A percentile compares a stretch with the other conserved stretches of the same genome.
These are phyloP conservation scores for Aspergillus nidulans DNA, from an alignment of 495 filamentous ascomycete species.

Conservation along the genomic window DNA sequence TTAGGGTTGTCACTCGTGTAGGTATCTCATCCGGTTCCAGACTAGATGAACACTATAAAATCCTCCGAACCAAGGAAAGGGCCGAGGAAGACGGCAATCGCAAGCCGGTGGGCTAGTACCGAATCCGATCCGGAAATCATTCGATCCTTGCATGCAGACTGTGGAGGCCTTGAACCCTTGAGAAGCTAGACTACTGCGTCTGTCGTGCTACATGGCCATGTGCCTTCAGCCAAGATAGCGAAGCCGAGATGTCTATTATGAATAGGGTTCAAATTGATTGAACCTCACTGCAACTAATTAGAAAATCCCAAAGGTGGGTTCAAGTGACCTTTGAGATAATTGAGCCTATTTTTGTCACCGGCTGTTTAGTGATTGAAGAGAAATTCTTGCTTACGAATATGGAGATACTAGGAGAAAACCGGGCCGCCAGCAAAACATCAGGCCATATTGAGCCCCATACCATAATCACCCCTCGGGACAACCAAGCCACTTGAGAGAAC, in stretches of 20 bases:
- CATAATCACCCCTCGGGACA: neutral
- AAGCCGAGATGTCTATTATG: neutral
- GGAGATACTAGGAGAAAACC: neutral
- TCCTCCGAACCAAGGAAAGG: too few relatives aligned
- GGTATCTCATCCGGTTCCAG: neutral
- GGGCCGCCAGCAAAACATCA: neutral
- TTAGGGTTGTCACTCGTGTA: neutral
- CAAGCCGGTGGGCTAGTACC: neutral
- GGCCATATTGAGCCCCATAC: constrained; percentile 2
- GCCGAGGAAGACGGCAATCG: neutral
- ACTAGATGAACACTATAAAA: neutral
- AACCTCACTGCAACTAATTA: neutral
- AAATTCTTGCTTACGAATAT: neutral
- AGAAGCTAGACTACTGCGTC: neutral
- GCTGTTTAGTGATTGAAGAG: neutral
- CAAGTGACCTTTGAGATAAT: neutral
- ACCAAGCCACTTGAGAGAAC: neutral
- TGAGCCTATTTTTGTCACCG: neutral
- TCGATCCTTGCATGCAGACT: neutral
- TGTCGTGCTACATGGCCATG: neutral
- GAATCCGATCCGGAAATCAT: neutral
- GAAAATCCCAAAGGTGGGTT: neutral
- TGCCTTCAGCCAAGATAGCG: neutral
- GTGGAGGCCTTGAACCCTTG: neutral
- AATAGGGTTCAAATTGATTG: neutral